phyloP scores from a whole-genome alignment of 306 rosid species.

The Betula pendula region DNA sequence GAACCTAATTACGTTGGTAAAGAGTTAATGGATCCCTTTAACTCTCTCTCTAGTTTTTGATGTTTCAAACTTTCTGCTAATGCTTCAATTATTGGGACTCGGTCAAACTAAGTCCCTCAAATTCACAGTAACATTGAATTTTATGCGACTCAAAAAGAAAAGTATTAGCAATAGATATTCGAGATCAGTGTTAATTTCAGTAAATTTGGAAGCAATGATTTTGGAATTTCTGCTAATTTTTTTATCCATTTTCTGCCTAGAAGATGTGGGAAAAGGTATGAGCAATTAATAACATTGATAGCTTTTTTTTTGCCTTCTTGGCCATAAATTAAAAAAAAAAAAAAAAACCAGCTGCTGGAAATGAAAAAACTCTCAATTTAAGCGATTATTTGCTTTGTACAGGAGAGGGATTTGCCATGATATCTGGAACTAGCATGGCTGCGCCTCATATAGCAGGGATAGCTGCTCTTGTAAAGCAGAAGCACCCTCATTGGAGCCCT shows the following conservation, averaged over 20 bases:
- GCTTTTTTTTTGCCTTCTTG: not conserved
- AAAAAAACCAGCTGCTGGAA: not conserved
- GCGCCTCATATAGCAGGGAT: constrained; percentile 99
- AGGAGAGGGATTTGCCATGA: constrained; percentile 99
- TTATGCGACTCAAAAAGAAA: constrained; percentile 7
- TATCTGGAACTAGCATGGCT: constrained; percentile 99
- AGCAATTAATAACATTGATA: constrained; percentile 13
- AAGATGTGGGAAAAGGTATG: not conserved
- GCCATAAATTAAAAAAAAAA: not conserved
- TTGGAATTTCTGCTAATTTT: not conserved
- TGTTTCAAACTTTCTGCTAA: constrained; percentile 19
- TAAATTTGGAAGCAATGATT: not conserved
- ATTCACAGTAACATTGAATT: constrained; percentile 6
- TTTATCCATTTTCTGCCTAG: not conserved
- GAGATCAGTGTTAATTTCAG: not conserved
- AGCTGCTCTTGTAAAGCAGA: constrained; percentile 96
- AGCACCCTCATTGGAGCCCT: constrained; percentile 99
- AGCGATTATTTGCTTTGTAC: constrained; percentile 24
- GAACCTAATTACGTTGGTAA: constrained; percentile 87
- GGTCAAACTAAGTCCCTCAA: constrained; percentile 17
- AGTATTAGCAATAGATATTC: not conserved
- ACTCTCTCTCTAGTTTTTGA: constrained; percentile 19
- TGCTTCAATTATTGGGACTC: not conserved
- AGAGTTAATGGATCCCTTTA: constrained; percentile 24
- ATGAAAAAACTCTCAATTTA: constrained; percentile 7